Conservation (phyloP, 108 stramenopile species). For the Nitzschia sp. region DNA sequence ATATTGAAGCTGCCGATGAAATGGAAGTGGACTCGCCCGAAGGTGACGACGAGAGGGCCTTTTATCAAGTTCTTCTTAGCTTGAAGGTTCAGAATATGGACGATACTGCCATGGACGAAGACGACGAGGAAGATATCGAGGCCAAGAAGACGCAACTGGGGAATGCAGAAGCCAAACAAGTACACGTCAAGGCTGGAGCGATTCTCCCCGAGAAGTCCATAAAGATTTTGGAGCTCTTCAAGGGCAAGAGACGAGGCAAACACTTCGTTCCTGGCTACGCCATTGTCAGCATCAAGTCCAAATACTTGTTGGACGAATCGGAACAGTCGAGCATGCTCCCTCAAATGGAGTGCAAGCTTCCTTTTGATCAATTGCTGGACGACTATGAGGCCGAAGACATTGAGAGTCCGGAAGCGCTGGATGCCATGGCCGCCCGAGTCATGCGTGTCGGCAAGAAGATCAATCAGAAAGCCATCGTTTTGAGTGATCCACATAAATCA, state of each 20-base stretch:
- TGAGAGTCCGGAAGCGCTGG: conserved; percentile 54
- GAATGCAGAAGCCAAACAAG: conserved; percentile 25
- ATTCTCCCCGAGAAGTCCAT: conserved; percentile 67
- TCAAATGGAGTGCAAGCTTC: conserved; percentile 68
- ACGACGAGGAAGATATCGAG: conserved; percentile 23
- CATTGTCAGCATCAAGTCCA: conserved; percentile 74
- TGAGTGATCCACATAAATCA: conserved; percentile 54
- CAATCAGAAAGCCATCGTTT: conserved; percentile 63
- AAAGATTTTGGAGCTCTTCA: conserved; percentile 73
- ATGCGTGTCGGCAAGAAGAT: conserved; percentile 79
- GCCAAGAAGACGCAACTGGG: conserved; percentile 28
- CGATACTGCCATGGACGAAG: conserved; percentile 10
- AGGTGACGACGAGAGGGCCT: neutral
- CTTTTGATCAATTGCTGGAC: conserved; percentile 80
- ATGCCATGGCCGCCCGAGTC: conserved; percentile 50
- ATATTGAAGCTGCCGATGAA: conserved; percentile 4
- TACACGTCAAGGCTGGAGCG: conserved; percentile 53
- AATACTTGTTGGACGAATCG: conserved; percentile 48
- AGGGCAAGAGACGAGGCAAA: conserved; percentile 33
- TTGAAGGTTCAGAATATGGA: conserved; percentile 12
- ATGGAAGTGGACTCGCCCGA: conserved; percentile 26
- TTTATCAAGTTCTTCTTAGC: conserved; percentile 13
- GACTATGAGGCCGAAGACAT: conserved; percentile 54
- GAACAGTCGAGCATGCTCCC: conserved; percentile 27
- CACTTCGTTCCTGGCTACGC: conserved; percentile 76